Conservation (phyloP, 257 asterid species). For the Solanum medicagineum region DNA sequence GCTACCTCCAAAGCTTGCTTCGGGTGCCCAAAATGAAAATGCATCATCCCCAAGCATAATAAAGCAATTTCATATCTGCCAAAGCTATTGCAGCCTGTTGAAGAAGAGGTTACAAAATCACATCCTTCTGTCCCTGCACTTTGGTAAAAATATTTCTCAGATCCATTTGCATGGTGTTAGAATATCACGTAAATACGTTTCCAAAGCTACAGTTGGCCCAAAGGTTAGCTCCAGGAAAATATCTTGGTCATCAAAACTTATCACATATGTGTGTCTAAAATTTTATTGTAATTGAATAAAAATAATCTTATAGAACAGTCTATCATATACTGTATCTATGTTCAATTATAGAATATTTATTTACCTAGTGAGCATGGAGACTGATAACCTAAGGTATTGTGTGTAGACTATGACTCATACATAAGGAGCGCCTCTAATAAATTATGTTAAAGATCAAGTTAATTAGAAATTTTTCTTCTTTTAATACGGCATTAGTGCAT, state of each 20-base stretch:
- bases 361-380: background rate
- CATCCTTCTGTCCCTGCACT: constrained; percentile 99
- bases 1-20: constrained; percentile 86
- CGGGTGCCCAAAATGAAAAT: constrained; percentile 90
- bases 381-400: background rate
- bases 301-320: background rate
- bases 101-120: constrained; percentile 44
- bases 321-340: background rate
- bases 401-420: background rate
- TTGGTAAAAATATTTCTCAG: constrained; percentile 32
- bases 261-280: background rate
- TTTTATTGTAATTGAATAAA: background rate
- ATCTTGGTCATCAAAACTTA: background rate
- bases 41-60: constrained; percentile 95
- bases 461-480: background rate
- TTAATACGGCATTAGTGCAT: background rate
- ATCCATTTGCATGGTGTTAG: constrained; percentile 10
- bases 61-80: constrained; percentile 91
- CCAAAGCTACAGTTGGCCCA: background rate
- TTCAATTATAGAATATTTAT: background rate
- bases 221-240: background rate
- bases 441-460: background rate
- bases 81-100: constrained; percentile 43
- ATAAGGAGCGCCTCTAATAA: background rate
- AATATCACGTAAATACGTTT: background rate